These are phyloP conservation scores for Poa pratensis DNA, from an alignment of 176 grass and related monocot genomes.

Conservation along the genomic window DNA sequence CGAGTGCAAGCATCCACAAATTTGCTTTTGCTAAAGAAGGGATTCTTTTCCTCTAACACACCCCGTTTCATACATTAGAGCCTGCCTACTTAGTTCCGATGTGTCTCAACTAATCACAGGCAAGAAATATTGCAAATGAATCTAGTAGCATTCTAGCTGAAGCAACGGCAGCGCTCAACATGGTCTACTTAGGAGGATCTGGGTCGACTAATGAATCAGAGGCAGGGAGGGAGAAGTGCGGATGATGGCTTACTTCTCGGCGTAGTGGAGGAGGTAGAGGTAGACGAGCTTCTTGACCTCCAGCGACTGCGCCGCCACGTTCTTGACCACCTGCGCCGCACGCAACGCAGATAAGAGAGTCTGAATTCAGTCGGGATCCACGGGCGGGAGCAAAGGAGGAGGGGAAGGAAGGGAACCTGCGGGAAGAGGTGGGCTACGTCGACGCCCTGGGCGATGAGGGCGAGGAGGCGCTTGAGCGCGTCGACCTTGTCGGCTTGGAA, in stretches of 20 bases:
- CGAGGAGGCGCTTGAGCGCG: slow-evolving; percentile 91
- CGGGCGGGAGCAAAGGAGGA: background rate
- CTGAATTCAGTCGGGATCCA: too few species aligned
- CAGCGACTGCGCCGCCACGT: slow-evolving; percentile 78
- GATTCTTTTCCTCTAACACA: background rate
- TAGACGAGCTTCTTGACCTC: slow-evolving; percentile 99
- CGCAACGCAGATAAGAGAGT: too few species aligned
- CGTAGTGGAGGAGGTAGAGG: slow-evolving; percentile 95
- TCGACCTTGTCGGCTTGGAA: slow-evolving; percentile 86
- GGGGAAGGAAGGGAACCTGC: slow-evolving; percentile 39
- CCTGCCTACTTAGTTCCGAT: background rate
- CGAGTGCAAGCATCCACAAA: background rate
- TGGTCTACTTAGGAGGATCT: background rate
- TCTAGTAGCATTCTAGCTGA: background rate
- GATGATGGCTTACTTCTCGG: slow-evolving; percentile 71
- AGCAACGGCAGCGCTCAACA: background rate
- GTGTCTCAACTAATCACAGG: background rate
- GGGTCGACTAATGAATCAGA: background rate
- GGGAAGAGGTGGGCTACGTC: slow-evolving; percentile 88
- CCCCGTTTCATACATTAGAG: background rate
- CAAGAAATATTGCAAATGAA: background rate
- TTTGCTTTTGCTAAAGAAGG: background rate
- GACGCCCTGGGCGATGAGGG: slow-evolving; percentile 80
- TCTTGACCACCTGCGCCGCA: slow-evolving; percentile 77
- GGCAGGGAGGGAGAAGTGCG: background rate